Evolutionary conservation across 495 filamentous ascomycete genomes (phyloP), one percentile per base, ranked within the genome.

Genomic region (Chaetomium tenue): DNA sequence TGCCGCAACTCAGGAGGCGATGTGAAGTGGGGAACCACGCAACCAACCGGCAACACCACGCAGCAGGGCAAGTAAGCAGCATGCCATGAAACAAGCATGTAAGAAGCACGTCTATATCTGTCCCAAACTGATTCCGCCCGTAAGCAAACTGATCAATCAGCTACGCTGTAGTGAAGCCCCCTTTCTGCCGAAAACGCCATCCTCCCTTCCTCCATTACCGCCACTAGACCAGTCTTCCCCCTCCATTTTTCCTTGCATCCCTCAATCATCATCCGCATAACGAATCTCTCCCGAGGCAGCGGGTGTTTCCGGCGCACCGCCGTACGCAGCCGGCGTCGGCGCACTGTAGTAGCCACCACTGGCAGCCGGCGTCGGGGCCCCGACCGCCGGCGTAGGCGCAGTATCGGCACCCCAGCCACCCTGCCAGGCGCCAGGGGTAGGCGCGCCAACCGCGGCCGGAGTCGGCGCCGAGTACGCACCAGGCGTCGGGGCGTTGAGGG

Each of bases 401-500:
- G 83, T 77, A 1, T 85, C 86, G 20, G 86, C 87, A 58, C 84
- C 85, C 57, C 79, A 78, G 47, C 81, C 80, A 61, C 81, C 71
- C 61, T 78, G 72, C 82, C 80, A 77, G 4, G 66, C 70, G 40
- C 89, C 88, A 0, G 93, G 93, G 1, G 92, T 97, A 1, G 92
- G 89, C 0, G 91, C 90, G 42, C 87, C 87, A 60, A 81, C 71
- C 20, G 78, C 81, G 25, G 84, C 85, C 0, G 88, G 88, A 2
- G 88, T 90, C 20, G 90, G 87, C 15, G 89, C 88, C 33, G 80
- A 85, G 60, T 85, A 81, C 0, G 87, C 84, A 67, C 90, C 89
- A 0, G 93, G 93, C 0, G 93, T 97, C 0, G 92, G 90, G 1
- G 91, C 91, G 47, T 87, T 88, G 61, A 86, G 78, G 22, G 81